Evolutionary conservation across 768 basidiomycete genomes (phyloP).

Genomic region (Coprinopsis marcescibilis): DNA sequence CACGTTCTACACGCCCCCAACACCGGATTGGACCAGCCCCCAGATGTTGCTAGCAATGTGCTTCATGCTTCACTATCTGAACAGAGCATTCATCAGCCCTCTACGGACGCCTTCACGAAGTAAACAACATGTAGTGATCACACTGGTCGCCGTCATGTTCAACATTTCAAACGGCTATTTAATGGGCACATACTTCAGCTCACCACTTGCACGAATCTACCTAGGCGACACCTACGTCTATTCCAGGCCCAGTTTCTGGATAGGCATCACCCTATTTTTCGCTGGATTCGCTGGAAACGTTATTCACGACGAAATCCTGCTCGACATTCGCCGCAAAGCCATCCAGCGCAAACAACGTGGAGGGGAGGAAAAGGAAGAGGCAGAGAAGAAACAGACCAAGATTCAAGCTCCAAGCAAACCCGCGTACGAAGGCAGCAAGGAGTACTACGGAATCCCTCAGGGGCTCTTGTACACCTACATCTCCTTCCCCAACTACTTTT

Average conservation of each 20-base stretch:
- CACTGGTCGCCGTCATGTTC: constrained; percentile 51
- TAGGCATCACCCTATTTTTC: constrained; percentile 62
- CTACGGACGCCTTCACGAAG: constrained; percentile 77
- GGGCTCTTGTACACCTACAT: constrained; percentile 72
- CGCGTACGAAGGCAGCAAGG: constrained; percentile 22
- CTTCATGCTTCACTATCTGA: constrained; percentile 74
- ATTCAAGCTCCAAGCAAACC: neutral
- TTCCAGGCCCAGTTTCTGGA: constrained; percentile 46
- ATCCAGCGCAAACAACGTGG: constrained; percentile 25
- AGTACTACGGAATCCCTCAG: constrained; percentile 76
- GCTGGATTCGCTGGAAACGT: constrained; percentile 76
- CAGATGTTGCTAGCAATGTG: constrained; percentile 48
- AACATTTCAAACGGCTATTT: constrained; percentile 70
- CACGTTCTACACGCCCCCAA: constrained; percentile 26
- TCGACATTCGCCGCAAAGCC: constrained; percentile 71
- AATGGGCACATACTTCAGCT: constrained; percentile 65
- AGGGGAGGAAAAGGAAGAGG: constrained; percentile 11
- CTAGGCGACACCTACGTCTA: constrained; percentile 27
- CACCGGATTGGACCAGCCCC: constrained; percentile 29
- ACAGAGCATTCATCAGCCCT: constrained; percentile 77
- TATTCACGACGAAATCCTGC: constrained; percentile 84
- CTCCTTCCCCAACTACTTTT: constrained; percentile 91
- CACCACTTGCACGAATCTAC: constrained; percentile 42
- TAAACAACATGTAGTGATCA: constrained; percentile 64
- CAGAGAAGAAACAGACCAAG: constrained; percentile 3